Base-by-base conservation (phyloP, 805 yeast genomes). In the Nakazawaea molendinolei region DNA sequence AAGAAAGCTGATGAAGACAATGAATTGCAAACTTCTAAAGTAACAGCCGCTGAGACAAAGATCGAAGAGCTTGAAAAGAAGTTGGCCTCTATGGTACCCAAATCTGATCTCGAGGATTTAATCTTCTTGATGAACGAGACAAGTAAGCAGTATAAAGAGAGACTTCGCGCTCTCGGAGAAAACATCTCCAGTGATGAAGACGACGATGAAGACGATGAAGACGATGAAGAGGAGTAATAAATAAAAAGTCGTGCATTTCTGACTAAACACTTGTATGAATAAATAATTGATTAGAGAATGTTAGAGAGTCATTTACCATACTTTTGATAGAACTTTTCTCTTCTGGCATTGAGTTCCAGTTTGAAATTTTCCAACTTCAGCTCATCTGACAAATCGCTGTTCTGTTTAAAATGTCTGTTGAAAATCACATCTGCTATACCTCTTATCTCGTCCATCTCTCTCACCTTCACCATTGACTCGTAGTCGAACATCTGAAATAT, bases 51-150 rank as follows among this genome's bases (percentile, higher is more conserved):
- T 25, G 34, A 23, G 35, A 37, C 20, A 32, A 33, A n/a, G 28
- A 12, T 15, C 23, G 22, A 10, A 20, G 12, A n/a, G 3, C 19
- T 38, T 16, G 33, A 39, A 22, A 22, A 21, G 32, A 37, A 42
- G 33, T 16, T 41, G 13, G 33, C 42, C 22, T 36, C 51, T 27
- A 42, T 51, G 47, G 78, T 70, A 12, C 69, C 76, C 2, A 67
- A 65, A 43, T 50, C 70, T 2, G 85, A 78, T 18, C 50, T 77
- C 8, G 95, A 86, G 47, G 95, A 85, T 43, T 55, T 86, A 48
- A 71, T 86, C 76, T 57, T 86, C 17, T 60, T 87, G 14, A 75
- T 87, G 54, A 73, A 82, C 14, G 95, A 85, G 31, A 74, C 71
- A 44, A 75, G 75, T 39, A 61, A 66, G 21, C 65, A 65, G 43